Evolutionary conservation across 2,329 filamentous ascomycete species (phyloP).

Genomic region (Fusarium sp.): DNA sequence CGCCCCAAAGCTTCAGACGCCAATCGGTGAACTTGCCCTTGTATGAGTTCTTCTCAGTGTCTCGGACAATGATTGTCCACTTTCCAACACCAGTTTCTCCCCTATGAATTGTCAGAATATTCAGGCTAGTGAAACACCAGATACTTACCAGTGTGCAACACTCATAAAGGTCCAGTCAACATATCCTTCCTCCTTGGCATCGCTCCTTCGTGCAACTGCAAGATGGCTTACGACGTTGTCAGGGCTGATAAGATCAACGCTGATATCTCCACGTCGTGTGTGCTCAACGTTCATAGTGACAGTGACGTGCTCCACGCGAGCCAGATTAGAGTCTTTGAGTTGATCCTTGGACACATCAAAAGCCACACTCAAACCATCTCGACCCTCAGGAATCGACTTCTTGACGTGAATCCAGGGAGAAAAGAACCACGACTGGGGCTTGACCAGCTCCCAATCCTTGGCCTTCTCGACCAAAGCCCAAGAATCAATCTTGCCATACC

Average conservation of each 20-base stretch:
- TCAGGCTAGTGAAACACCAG: fast-evolving
- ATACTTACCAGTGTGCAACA: slow-evolving; percentile 88
- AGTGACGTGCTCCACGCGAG: slow-evolving; percentile 91
- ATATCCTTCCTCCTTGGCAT: slow-evolving; percentile 78
- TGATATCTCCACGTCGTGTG: slow-evolving; percentile 87
- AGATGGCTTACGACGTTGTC: slow-evolving; percentile 85
- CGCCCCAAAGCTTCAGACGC: slow-evolving; percentile 95
- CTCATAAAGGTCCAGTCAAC: slow-evolving; percentile 99
- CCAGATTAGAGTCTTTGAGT: slow-evolving; percentile 85
- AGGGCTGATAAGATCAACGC: slow-evolving; percentile 91
- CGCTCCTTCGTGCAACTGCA: slow-evolving; percentile 78
- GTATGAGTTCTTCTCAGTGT: slow-evolving; percentile 81
- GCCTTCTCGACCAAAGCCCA: slow-evolving; percentile 87
- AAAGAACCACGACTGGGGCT: slow-evolving; percentile 94
- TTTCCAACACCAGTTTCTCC: slow-evolving; percentile 88
- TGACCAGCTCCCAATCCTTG: slow-evolving; percentile 87
- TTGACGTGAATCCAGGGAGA: slow-evolving; percentile 95
- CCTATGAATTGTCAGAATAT: slow-evolving; percentile 64
- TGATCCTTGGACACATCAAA: slow-evolving; percentile 87
- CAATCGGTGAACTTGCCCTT: slow-evolving; percentile 88
- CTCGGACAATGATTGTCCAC: slow-evolving; percentile 93
- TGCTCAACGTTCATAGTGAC: slow-evolving; percentile 98
- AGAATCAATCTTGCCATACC: slow-evolving; percentile 94
- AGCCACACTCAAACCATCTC: slow-evolving; percentile 80
- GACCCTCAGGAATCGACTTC: slow-evolving; percentile 85